A percentile compares a stretch with the other conserved stretches of the same genome.
Evolutionary conservation across 768 basidiomycete genomes (phyloP).

Genomic region (Leucogyrophana mollusca): DNA sequence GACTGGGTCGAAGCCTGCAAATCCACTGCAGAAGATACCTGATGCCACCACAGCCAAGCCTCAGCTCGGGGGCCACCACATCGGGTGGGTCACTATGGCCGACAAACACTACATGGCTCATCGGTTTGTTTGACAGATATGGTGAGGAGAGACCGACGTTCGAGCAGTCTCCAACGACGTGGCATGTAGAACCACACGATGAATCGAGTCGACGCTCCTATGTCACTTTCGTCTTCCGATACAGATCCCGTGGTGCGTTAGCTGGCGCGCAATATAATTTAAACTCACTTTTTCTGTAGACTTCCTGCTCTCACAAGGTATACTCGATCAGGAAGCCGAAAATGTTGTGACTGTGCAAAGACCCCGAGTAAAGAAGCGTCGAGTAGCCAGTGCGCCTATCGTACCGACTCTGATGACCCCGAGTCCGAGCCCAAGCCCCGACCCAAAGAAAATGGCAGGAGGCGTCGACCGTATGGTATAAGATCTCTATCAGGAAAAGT

Average conservation of each 20-base stretch:
- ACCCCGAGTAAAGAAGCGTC: conserved; percentile 28
- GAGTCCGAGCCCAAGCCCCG: conserved; percentile 10
- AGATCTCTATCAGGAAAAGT: not conserved
- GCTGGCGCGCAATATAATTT: not conserved
- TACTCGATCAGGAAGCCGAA: conserved; percentile 34
- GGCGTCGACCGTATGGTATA: conserved; percentile 7
- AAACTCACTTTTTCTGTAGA: conserved; percentile 30
- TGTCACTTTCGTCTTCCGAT: conserved; percentile 68
- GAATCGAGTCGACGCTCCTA: conserved; percentile 39
- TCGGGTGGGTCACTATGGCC: conserved; percentile 40
- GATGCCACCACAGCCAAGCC: conserved; percentile 33
- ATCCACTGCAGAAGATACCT: conserved; percentile 42
- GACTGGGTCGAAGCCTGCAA: conserved; percentile 35
- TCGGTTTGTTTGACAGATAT: conserved; percentile 37
- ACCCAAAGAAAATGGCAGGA: not conserved
- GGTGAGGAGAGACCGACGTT: conserved; percentile 40
- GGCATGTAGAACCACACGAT: conserved; percentile 51
- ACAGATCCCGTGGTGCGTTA: conserved; percentile 50
- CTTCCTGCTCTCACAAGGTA: conserved; percentile 52
- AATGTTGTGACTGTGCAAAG: conserved; percentile 15
- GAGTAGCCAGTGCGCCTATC: conserved; percentile 41
- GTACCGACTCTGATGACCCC: conserved; percentile 9
- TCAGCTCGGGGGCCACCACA: conserved; percentile 37
- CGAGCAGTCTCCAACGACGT: conserved; percentile 49
- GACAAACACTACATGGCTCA: conserved; percentile 5